A percentile compares a stretch with the other conserved stretches of the same genome.
These are phyloP conservation scores for Thermothielavioides terrestris DNA, from an alignment of 495 filamentous ascomycete genomes.

Conservation along the genomic window DNA sequence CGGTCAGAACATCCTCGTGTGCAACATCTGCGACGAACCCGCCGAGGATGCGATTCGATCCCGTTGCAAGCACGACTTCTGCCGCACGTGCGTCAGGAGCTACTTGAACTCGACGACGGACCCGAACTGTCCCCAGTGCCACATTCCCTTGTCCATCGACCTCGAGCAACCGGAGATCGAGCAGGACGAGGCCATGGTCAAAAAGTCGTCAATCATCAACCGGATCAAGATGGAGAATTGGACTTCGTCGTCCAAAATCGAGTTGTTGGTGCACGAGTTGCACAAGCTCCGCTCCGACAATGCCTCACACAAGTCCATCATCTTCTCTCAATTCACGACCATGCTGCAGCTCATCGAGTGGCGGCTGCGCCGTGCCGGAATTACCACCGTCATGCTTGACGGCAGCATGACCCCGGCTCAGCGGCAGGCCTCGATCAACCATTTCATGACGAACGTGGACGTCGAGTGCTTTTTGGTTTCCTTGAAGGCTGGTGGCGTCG, in stretches of 20 bases:
- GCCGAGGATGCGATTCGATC: slow-evolving; percentile 92
- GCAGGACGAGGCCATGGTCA: slow-evolving; percentile 71
- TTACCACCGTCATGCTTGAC: slow-evolving; percentile 95
- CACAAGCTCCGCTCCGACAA: slow-evolving; percentile 83
- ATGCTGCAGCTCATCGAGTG: slow-evolving; percentile 98
- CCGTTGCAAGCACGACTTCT: slow-evolving; percentile 90
- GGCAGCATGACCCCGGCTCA: slow-evolving; percentile 92
- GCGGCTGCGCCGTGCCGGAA: slow-evolving; percentile 87
- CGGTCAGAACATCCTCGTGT: slow-evolving; percentile 85
- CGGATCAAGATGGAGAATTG: slow-evolving; percentile 95
- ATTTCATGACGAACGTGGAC: slow-evolving; percentile 89
- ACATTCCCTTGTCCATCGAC: slow-evolving; percentile 82
- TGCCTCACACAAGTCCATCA: slow-evolving; percentile 88
- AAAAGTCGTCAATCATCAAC: slow-evolving; percentile 94
- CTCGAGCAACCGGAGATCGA: slow-evolving; percentile 89
- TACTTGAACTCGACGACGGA: slow-evolving; percentile 67
- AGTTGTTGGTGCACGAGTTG: slow-evolving; percentile 87
- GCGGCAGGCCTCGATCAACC: slow-evolving; percentile 77
- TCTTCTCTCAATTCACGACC: slow-evolving; percentile 94
- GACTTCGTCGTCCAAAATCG: slow-evolving; percentile 96
- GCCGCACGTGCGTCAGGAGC: slow-evolving; percentile 76
- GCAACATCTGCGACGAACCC: slow-evolving; percentile 88
- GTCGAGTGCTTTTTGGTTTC: slow-evolving; percentile 94
- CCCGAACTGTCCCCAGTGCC: slow-evolving; percentile 85
- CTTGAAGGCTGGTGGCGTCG: slow-evolving; percentile 90